phyloP scores from a whole-genome alignment of 2,329 filamentous ascomycete genomes.

The Aspergillus novoparasiticus region DNA sequence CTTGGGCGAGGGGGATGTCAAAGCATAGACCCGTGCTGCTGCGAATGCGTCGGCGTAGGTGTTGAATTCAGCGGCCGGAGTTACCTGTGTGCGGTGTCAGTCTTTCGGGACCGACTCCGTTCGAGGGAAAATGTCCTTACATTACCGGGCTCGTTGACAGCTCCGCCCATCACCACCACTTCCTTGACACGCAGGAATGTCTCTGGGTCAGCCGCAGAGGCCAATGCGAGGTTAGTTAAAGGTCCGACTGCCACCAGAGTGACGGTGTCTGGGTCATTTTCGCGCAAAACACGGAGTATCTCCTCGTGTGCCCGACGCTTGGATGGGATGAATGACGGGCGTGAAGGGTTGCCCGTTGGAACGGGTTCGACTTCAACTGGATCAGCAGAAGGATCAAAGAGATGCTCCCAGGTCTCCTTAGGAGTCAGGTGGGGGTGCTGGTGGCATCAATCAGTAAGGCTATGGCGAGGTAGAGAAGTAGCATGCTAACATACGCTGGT shows the following conservation, averaged over 20 bases:
- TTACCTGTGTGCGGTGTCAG: slow-evolving; percentile 46
- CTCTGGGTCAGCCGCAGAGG: slow-evolving; percentile 84
- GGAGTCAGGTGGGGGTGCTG: slow-evolving; percentile 74
- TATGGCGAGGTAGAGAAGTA: background rate
- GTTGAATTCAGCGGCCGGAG: slow-evolving; percentile 91
- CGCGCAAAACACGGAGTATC: slow-evolving; percentile 81
- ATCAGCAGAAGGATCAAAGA: slow-evolving; percentile 59
- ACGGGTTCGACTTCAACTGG: slow-evolving; percentile 52
- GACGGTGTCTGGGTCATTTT: slow-evolving; percentile 80
- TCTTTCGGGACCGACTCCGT: background rate
- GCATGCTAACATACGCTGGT: slow-evolving; percentile 39
- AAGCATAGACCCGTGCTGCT: slow-evolving; percentile 73
- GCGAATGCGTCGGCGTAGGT: slow-evolving; percentile 84
- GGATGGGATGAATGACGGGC: slow-evolving; percentile 72
- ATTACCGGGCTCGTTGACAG: slow-evolving; percentile 78
- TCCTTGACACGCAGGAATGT: slow-evolving; percentile 88
- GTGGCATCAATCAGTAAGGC: slow-evolving; percentile 16
- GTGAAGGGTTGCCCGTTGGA: slow-evolving; percentile 35
- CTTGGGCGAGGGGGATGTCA: slow-evolving; percentile 74
- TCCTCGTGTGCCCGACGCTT: slow-evolving; percentile 75
- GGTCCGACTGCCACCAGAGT: slow-evolving; percentile 90
- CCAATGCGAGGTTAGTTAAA: slow-evolving; percentile 88
- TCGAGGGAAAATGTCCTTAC: slow-evolving; percentile 50
- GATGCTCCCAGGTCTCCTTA: slow-evolving; percentile 70
- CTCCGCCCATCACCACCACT: slow-evolving; percentile 93